Conservation (phyloP, 192 early-diverging fungal species). For the Tieghemiomyces parasiticus region DNA sequence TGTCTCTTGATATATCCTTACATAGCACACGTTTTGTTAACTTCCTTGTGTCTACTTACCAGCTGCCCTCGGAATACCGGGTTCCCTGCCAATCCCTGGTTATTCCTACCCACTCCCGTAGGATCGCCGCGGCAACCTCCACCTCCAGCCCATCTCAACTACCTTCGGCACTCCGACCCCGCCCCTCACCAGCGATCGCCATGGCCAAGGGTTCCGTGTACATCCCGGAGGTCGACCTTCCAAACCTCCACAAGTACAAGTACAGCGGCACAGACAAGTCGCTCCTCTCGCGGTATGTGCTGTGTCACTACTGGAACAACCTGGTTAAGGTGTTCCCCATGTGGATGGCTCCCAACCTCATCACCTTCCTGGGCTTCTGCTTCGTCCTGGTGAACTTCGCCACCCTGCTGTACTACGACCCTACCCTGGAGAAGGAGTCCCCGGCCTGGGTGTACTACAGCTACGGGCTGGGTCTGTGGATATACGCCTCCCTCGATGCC, state of each 20-base stretch:
- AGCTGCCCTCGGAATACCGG: no score
- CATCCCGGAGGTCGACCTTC: conserved; percentile 39
- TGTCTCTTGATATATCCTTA: no score
- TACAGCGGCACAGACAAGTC: conserved; percentile 82
- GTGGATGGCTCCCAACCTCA: conserved; percentile 83
- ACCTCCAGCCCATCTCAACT: no score
- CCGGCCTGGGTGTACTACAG: conserved; percentile 73
- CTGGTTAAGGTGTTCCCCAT: conserved; percentile 71
- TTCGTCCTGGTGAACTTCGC: conserved; percentile 60
- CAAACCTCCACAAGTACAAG: conserved; percentile 68
- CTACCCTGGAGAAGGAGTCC: conserved; percentile 47
- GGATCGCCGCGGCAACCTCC: no score
- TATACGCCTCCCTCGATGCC: conserved; percentile 83
- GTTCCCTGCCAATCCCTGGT: no score
- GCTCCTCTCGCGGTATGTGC: conserved; percentile 48
- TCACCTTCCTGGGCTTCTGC: conserved; percentile 73
- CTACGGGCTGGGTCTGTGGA: conserved; percentile 63
- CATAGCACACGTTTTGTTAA: no score
- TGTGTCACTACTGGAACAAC: conserved; percentile 78
- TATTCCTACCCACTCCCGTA: no score
- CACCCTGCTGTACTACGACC: conserved; percentile 54
- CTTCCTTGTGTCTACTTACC: no score
- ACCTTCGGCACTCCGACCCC: no score
- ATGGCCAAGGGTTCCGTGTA: conserved; percentile 20
- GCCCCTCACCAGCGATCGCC: no score